Conservation (phyloP, 2,329 filamentous ascomycete genomes). For the Cladosporium sp. region DNA sequence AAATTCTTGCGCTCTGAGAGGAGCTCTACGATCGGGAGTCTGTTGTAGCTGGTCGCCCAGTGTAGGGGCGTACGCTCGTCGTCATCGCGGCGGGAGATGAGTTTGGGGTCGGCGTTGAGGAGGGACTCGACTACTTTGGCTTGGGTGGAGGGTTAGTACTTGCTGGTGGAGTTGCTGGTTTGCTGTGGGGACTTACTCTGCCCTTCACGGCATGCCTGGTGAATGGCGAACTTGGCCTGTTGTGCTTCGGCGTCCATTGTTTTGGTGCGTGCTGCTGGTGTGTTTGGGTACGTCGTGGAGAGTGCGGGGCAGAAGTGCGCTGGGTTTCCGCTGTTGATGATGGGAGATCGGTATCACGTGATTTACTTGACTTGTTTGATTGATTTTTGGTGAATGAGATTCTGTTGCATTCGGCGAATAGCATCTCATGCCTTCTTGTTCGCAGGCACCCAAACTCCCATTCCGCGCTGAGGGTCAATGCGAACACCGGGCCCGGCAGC, state of each 20-base stretch:
- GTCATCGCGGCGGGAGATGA: constrained; percentile 68
- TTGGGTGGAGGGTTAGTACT: constrained; percentile 34
- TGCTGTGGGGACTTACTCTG: constrained; percentile 59
- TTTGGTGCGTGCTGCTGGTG: constrained; percentile 2
- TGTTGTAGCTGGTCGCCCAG: constrained; percentile 87
- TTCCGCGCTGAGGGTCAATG: constrained; percentile 49
- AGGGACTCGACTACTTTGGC: constrained; percentile 69
- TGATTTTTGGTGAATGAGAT: constrained; percentile 20
- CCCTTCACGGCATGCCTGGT: constrained; percentile 81
- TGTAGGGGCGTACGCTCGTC: constrained; percentile 89
- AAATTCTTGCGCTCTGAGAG: constrained; percentile 68
- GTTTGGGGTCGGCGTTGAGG: constrained; percentile 70
- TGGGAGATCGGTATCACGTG: not conserved
- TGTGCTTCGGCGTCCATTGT: constrained; percentile 28
- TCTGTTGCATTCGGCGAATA: not conserved
- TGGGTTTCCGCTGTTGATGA: not conserved
- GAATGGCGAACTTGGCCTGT: constrained; percentile 70
- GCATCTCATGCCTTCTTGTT: constrained; percentile 4
- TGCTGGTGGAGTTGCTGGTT: not conserved
- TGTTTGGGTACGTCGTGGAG: not conserved
- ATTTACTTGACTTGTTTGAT: no score
- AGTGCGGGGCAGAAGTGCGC: constrained; percentile 3
- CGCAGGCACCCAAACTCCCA: constrained; percentile 35
- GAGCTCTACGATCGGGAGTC: constrained; percentile 66
- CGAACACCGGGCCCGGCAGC: constrained; percentile 71